Conservation (phyloP, 2,329 filamentous ascomycete species). For the Setomelanomma holmii region DNA sequence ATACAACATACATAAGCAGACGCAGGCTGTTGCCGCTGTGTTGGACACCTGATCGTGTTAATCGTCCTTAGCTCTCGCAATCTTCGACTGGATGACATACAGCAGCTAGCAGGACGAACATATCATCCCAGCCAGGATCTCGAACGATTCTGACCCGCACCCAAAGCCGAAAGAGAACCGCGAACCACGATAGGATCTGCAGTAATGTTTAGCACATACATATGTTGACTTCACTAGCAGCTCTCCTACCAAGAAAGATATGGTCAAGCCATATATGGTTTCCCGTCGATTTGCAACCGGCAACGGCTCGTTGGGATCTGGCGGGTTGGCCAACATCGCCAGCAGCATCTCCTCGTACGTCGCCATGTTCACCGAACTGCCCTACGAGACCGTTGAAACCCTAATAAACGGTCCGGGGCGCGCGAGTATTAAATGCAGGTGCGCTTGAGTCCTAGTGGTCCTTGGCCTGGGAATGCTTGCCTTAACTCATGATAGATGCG, state of each 20-base stretch:
- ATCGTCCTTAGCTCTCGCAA: not conserved
- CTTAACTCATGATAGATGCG: not conserved
- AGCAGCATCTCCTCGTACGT: constrained; percentile 25
- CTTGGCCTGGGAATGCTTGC: not conserved
- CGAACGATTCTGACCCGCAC: constrained; percentile 35
- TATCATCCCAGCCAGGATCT: constrained; percentile 48
- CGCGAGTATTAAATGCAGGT: not conserved
- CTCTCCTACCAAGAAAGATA: constrained; percentile 36
- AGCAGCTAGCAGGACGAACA: constrained; percentile 37
- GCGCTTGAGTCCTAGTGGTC: not conserved
- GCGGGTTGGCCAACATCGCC: constrained; percentile 28
- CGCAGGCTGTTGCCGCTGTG: constrained; percentile 31
- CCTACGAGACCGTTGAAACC: not conserved
- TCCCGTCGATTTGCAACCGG: constrained; percentile 34
- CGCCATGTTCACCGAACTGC: constrained; percentile 11
- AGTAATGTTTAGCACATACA: constrained; percentile 11
- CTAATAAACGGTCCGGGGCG: not conserved
- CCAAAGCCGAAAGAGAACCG: constrained; percentile 37
- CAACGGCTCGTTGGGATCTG: constrained; percentile 34
- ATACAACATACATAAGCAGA: constrained; percentile 31
- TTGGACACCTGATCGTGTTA: constrained; percentile 25
- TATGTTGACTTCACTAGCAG: too few species aligned
- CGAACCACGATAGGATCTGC: constrained; percentile 36
- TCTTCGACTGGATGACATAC: constrained; percentile 21
- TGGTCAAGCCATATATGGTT: constrained; percentile 33